phyloP scores from a whole-genome alignment of 495 filamentous ascomycete species.

The Penicillium malachiteum region DNA sequence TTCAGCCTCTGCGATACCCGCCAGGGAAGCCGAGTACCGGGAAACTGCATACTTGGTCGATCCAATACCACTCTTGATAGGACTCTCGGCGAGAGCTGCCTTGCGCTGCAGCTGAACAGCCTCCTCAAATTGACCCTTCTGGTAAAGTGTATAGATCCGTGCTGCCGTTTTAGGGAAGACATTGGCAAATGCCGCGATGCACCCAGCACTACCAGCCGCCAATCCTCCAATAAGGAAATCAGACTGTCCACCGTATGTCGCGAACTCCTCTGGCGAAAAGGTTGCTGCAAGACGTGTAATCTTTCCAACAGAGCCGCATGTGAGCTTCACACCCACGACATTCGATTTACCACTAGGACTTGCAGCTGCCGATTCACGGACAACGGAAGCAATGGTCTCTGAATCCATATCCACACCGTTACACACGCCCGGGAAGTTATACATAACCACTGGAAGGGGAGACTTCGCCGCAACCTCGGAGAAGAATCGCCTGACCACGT shows the following conservation, averaged over 20 bases:
- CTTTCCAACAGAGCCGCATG: slow-evolving; percentile 69
- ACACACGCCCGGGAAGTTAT: slow-evolving; percentile 72
- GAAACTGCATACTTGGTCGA: slow-evolving; percentile 63
- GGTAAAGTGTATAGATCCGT: slow-evolving; percentile 63
- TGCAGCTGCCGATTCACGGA: slow-evolving; percentile 36
- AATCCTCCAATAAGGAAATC: slow-evolving; percentile 66
- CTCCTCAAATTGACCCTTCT: slow-evolving; percentile 59
- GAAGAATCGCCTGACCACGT: slow-evolving; percentile 62
- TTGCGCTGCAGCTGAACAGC: slow-evolving; percentile 69
- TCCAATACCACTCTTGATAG: slow-evolving; percentile 72
- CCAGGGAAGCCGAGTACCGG: slow-evolving; percentile 23
- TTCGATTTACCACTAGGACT: slow-evolving; percentile 49
- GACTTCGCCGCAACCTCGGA: slow-evolving; percentile 51
- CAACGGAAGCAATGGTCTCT: slow-evolving; percentile 55
- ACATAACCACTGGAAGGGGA: slow-evolving; percentile 61
- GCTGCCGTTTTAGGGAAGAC: slow-evolving; percentile 64
- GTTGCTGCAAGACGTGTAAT: slow-evolving; percentile 56
- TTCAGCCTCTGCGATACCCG: slow-evolving; percentile 21
- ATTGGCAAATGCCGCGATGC: slow-evolving; percentile 67
- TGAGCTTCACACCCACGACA: slow-evolving; percentile 67
- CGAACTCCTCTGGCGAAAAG: slow-evolving; percentile 55
- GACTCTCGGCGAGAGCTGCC: slow-evolving; percentile 76
- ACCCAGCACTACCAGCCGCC: slow-evolving; percentile 44
- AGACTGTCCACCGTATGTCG: slow-evolving; percentile 66
- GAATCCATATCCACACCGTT: slow-evolving; percentile 70